These are phyloP conservation scores for Calocybe indica DNA, from an alignment of 768 basidiomycete species.

Conservation along the genomic window DNA sequence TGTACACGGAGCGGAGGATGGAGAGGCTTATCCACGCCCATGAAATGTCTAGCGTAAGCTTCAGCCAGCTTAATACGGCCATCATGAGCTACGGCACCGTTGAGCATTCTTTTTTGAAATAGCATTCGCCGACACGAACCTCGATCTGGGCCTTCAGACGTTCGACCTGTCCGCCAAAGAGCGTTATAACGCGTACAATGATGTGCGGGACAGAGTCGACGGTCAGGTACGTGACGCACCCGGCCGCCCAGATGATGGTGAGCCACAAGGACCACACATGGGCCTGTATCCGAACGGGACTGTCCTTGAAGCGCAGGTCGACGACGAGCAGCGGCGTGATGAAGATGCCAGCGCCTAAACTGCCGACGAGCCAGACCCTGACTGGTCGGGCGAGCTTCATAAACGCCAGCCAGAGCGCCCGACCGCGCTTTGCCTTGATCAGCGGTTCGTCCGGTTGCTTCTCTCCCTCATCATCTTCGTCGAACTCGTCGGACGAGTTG, in stretches of 20 bases:
- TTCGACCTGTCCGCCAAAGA: slow-evolving; percentile 60
- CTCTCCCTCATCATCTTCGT: slow-evolving; percentile 66
- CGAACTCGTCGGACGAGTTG: slow-evolving; percentile 63
- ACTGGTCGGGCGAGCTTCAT: slow-evolving; percentile 59
- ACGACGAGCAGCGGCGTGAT: slow-evolving; percentile 69
- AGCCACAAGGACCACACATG: slow-evolving; percentile 66
- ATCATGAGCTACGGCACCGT: slow-evolving; percentile 43
- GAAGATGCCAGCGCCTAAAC: slow-evolving; percentile 56
- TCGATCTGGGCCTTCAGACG: slow-evolving; percentile 64
- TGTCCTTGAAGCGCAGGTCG: slow-evolving; percentile 50
- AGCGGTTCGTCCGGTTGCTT: slow-evolving; percentile 18
- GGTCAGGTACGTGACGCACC: slow-evolving; percentile 53
- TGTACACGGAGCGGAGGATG: slow-evolving; percentile 47
- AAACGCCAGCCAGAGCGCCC: slow-evolving; percentile 57
- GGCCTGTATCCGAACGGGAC: slow-evolving; percentile 45
- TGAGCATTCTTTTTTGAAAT: not conserved
- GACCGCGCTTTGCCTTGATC: slow-evolving; percentile 53
- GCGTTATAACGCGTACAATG: slow-evolving; percentile 44
- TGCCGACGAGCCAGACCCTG: slow-evolving; percentile 51
- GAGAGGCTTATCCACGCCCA: slow-evolving; percentile 77
- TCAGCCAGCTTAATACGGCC: slow-evolving; percentile 68
- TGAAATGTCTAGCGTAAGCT: slow-evolving; percentile 55
- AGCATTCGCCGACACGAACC: slow-evolving; percentile 28
- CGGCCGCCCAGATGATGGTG: slow-evolving; percentile 59
- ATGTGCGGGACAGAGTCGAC: slow-evolving; percentile 59